Evolutionary conservation across 2,329 filamentous ascomycete species (phyloP).

Genomic region (Penicillium brasilianum): DNA sequence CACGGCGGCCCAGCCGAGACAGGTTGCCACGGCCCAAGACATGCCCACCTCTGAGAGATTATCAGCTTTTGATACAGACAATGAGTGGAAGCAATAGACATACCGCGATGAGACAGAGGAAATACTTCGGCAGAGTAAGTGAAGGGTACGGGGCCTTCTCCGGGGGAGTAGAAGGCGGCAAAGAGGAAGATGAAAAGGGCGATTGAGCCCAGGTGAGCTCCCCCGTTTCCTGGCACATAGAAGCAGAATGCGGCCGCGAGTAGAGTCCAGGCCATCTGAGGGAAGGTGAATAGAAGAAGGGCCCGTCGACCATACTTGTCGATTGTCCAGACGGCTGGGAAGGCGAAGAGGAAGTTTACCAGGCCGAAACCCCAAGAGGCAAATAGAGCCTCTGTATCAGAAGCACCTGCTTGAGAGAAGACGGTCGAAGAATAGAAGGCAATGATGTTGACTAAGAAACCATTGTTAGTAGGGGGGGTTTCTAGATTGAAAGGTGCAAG

Average conservation of each 20-base stretch:
- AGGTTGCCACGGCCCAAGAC: slow-evolving; percentile 52
- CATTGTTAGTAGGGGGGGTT: not conserved
- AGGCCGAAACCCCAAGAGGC: slow-evolving; percentile 69
- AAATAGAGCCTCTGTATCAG: slow-evolving; percentile 60
- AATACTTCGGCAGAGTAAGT: slow-evolving; percentile 63
- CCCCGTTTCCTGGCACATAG: slow-evolving; percentile 51
- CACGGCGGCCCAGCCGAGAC: slow-evolving; percentile 55
- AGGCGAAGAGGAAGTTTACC: slow-evolving; percentile 69
- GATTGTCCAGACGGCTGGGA: slow-evolving; percentile 68
- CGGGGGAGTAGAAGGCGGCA: slow-evolving; percentile 67
- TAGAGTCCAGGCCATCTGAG: slow-evolving; percentile 70
- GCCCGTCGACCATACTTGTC: slow-evolving; percentile 69
- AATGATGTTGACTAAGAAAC: slow-evolving; percentile 65
- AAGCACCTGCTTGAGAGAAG: slow-evolving; percentile 61
- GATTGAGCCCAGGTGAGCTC: slow-evolving; percentile 58
- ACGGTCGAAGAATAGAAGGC: slow-evolving; percentile 74
- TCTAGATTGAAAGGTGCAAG: not conserved
- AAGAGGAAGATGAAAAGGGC: slow-evolving; percentile 70
- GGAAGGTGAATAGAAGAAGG: slow-evolving; percentile 69
- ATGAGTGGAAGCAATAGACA: slow-evolving; percentile 11
- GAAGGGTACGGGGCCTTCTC: slow-evolving; percentile 62
- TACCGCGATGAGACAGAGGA: slow-evolving; percentile 59
- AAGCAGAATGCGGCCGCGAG: slow-evolving; percentile 67
- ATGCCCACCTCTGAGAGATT: slow-evolving; percentile 51
- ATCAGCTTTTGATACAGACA: slow-evolving; percentile 17